Evolutionary conservation across 805 yeast genomes (phyloP), one percentile per base, ranked within the genome.

Genomic region (Zygoascus tannicola): DNA sequence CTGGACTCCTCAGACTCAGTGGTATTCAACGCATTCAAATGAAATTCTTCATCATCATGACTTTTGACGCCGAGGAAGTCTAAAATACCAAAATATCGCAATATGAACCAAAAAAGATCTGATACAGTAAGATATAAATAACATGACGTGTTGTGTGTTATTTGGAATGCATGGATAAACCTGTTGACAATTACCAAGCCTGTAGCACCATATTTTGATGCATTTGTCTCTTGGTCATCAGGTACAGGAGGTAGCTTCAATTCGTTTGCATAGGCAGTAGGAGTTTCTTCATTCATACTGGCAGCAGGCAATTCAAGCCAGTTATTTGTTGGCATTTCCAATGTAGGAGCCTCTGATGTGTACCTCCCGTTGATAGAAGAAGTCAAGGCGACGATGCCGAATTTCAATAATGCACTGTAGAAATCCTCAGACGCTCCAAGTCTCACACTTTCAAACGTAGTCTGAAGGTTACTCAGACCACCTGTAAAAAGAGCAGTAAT

Each of bases 361-460:
- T 80, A 82, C 49, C 82, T 77, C 23, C 79, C 75, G 44, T 71
- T 74, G 2, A 83, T 80, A 0, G 84, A 80, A 42, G 81, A 77
- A n/a, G 79, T 75, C 33, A 81, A 70, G 14, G 83, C 76, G 38
- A 81, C 66, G 44, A 75, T 66, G 0, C 85, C 86, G 40, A 78
- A 59, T 54, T 76, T 76, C 51, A 75, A 66, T 43, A 78, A 60
- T 0, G 79, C 75, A 1, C 82, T 71, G 56, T 78, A 76, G 56
- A 82, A 83, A 60, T 82, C 88, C 54, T 81, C 86, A 26, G 68
- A 56, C 45, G 73, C 40, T 22, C 62, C 66, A 14, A 69, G 44
- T 19, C 45, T 48, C 50, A 55, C 61, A 44, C 55, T 74, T 43
- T 60, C 70, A 63, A 50, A 69, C 46, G 50, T 66, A 59, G 56